Evolutionary conservation across 371 early-diverging fungal species (phyloP).

Genomic region (Mucor lusitanicus): DNA sequence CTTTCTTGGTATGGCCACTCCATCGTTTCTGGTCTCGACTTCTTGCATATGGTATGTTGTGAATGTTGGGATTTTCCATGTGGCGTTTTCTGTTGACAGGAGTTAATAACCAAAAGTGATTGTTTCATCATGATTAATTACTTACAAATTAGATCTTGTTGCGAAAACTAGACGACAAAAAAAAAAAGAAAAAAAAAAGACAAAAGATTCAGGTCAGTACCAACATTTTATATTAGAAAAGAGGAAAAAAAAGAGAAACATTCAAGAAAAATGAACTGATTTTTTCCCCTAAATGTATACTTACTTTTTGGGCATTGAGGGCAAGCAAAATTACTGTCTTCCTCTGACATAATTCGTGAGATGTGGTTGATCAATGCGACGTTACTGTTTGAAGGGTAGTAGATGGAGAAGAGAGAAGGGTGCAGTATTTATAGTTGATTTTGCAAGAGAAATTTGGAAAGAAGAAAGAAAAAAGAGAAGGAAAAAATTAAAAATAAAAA

Average conservation of each 20-base stretch:
- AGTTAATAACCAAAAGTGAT: neutral
- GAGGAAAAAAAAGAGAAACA: neutral
- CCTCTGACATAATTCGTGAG: neutral
- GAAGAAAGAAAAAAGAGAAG: neutral
- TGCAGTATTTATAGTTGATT: neutral
- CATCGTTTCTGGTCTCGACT: slow-evolving; percentile 59
- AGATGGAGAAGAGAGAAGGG: neutral
- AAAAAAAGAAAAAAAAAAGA: neutral
- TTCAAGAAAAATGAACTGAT: neutral
- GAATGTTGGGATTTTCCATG: slow-evolving; percentile 42
- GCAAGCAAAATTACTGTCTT: slow-evolving; percentile 3
- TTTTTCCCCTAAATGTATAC: neutral
- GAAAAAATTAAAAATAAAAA: neutral
- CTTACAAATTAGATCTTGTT: slow-evolving; percentile 51
- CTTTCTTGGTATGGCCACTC: slow-evolving; percentile 57
- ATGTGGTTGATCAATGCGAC: neutral
- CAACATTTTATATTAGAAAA: neutral
- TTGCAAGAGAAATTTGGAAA: neutral
- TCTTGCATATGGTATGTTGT: slow-evolving; percentile 57
- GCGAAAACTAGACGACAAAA: slow-evolving; percentile 45
- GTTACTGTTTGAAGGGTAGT: neutral
- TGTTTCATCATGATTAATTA: slow-evolving; percentile 1
- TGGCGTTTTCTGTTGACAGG: slow-evolving; percentile 35
- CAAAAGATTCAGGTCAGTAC: slow-evolving; percentile 1
- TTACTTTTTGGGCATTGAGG: slow-evolving; percentile 28